Conservation (phyloP, 208 protist genomes). For the Trypanosoma cruzi region DNA sequence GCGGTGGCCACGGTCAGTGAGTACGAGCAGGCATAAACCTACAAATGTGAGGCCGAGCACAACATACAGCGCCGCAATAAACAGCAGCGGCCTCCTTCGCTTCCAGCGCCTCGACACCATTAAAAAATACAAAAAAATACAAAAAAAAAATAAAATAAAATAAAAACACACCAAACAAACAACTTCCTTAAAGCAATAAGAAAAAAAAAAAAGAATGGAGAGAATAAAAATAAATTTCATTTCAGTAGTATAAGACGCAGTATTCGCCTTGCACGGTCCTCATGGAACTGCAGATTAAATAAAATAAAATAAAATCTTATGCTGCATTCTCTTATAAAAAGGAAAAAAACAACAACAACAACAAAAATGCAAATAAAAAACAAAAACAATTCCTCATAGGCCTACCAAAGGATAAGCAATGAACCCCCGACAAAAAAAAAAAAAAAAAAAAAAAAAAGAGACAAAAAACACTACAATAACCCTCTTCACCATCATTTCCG, state of each 20-base stretch:
- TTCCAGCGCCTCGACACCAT: background rate
- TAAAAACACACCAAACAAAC: background rate
- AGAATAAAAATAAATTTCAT: background rate
- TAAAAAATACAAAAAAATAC: constrained; percentile 6
- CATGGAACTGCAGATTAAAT: background rate
- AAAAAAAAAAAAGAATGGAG: constrained; percentile 16
- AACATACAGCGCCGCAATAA: constrained; percentile 12
- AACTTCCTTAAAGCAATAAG: constrained; percentile 24
- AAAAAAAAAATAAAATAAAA: constrained; percentile 21
- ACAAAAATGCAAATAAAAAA: too few relatives aligned
- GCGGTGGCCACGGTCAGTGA: background rate
- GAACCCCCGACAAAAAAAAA: too few relatives aligned
- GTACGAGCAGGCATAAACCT: background rate
- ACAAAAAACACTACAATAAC: too few relatives aligned
- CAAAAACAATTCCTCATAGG: too few relatives aligned
- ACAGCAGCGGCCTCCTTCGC: constrained; percentile 4
- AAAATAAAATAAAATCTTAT: background rate
- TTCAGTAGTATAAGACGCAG: background rate
- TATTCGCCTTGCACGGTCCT: background rate
- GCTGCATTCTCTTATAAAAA: background rate
- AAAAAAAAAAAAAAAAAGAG: too few relatives aligned
- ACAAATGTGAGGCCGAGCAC: background rate
- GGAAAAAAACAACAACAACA: too few relatives aligned
- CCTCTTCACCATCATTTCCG: too few relatives aligned
- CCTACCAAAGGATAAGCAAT: too few relatives aligned